A percentile compares a stretch with the other conserved stretches of the same genome.
These are phyloP conservation scores for Arthrobotrys entomopaga DNA, from an alignment of 2,329 filamentous ascomycete genomes.

Conservation along the genomic window DNA sequence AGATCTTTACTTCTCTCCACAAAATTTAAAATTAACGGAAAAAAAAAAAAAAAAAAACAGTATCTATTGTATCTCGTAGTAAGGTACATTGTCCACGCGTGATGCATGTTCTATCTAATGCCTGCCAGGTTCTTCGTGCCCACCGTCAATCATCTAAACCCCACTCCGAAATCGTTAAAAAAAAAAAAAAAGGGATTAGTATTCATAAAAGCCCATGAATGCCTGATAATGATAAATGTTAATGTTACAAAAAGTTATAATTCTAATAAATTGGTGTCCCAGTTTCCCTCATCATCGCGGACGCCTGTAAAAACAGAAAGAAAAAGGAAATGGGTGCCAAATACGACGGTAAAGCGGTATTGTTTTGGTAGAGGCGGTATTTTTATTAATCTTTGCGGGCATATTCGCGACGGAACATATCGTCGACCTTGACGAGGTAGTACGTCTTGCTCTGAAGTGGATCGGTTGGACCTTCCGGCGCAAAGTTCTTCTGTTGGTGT, in stretches of 20 bases:
- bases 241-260: constrained; percentile 41
- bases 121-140: neutral
- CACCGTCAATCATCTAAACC: neutral
- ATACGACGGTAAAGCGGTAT: constrained; percentile 11
- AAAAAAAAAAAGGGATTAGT: constrained; percentile 21
- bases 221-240: constrained; percentile 28
- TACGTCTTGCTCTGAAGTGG: constrained; percentile 76
- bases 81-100: constrained; percentile 2
- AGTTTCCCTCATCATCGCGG: constrained; percentile 27
- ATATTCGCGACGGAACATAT: constrained; percentile 86
- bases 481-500: constrained; percentile 82
- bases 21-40: neutral
- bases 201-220: constrained; percentile 32
- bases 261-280: constrained; percentile 34
- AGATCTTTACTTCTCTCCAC: neutral
- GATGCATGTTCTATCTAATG: constrained; percentile 35
- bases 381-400: constrained; percentile 73
- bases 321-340: constrained; percentile 10
- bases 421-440: constrained; percentile 82
- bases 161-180: neutral
- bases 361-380: constrained; percentile 1
- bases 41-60: constrained; percentile 1
- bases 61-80: constrained; percentile 24
- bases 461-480: constrained; percentile 74
- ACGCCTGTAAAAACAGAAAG: constrained; percentile 35